Base-by-base conservation (phyloP, 2,329 filamentous ascomycete species). In the Sporothrix euskadiensis region DNA sequence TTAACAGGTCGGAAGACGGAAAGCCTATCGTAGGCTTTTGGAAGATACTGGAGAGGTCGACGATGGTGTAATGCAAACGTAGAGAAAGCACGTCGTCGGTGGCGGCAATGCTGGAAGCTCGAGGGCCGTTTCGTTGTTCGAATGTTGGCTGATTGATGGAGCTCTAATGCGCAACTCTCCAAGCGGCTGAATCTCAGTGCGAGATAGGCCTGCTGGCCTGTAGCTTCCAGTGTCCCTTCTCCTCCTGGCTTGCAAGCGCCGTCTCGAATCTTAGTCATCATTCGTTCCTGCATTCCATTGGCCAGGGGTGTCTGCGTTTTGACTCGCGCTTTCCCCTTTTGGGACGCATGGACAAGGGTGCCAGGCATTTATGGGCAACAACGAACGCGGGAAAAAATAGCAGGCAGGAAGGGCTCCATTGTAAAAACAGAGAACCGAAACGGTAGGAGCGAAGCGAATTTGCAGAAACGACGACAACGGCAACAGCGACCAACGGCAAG, bases 371-470 rank as follows among this genome's bases (percentile, higher is more conserved):
- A 54, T 44, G 69, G 70, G 73, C 71, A 71, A 73, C 59, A 59
- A 61, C 70, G 70, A 52, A 70, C 73, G 54, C 63, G 73, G 73
- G 70, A 74, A 74, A 74, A 74, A 68, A 66, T 49, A 73, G 22
- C 26, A 71, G 44, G 66, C n/a, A 49, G 19, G 12, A 66, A 35
- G 35, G 49, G 49, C 39, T 56, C 54, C 57, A 65, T 44, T 35
- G 44, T 44, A 63, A 66, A 44, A 59, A 56, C 69, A 68, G 47
- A 68, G 35, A 73, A 69, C 30, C 30, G 41, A 30, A 57, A 59
- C 61, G 52, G 56, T 49, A 68, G 32, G 41, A 44, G 71, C 57
- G 41, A 69, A 26, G 8, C 7, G 9, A 56, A 56, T 26, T 26
- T 22, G 52, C 52, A 56, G 39, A 44, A 44, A 56, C 52, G 52